Conservation (phyloP, 768 basidiomycete species). For the Neoboletus brunneissimus region DNA sequence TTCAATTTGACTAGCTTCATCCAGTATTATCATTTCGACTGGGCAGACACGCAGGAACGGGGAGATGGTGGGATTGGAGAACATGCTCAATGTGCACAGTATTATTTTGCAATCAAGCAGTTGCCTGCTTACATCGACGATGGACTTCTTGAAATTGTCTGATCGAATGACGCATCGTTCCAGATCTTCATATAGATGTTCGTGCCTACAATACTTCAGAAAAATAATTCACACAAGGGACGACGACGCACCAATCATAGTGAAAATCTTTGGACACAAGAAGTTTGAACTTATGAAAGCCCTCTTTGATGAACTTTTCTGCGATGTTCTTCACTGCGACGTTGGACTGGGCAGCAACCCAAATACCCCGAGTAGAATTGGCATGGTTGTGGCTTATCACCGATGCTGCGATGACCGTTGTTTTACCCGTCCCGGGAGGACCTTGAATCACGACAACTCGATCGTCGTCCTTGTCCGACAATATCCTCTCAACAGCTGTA, state of each 20-base stretch:
- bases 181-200: conserved; percentile 44
- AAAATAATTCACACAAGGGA: not conserved
- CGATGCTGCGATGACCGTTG: conserved; percentile 40
- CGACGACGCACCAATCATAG: conserved; percentile 39
- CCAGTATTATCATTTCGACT: conserved; percentile 39
- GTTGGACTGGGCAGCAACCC: conserved; percentile 48
- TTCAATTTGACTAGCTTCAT: conserved; percentile 49
- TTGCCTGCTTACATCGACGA: conserved; percentile 16
- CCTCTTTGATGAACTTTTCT: conserved; percentile 38
- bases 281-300: conserved; percentile 36
- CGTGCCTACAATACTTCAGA: conserved; percentile 39
- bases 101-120: conserved; percentile 37
- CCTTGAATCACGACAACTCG: conserved; percentile 32
- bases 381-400: conserved; percentile 24
- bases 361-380: conserved; percentile 24
- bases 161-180: conserved; percentile 37
- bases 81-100: conserved; percentile 49
- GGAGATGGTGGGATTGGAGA: conserved; percentile 30
- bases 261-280: conserved; percentile 49
- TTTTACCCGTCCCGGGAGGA: conserved; percentile 46
- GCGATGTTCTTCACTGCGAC: conserved; percentile 55
- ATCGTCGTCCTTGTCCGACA: conserved; percentile 22
- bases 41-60: conserved; percentile 31
- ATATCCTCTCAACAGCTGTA: conserved; percentile 28
- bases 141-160: conserved; percentile 25